Evolutionary conservation across 371 early-diverging fungal species (phyloP).

Genomic region (Choanephora cucurbitarum): DNA sequence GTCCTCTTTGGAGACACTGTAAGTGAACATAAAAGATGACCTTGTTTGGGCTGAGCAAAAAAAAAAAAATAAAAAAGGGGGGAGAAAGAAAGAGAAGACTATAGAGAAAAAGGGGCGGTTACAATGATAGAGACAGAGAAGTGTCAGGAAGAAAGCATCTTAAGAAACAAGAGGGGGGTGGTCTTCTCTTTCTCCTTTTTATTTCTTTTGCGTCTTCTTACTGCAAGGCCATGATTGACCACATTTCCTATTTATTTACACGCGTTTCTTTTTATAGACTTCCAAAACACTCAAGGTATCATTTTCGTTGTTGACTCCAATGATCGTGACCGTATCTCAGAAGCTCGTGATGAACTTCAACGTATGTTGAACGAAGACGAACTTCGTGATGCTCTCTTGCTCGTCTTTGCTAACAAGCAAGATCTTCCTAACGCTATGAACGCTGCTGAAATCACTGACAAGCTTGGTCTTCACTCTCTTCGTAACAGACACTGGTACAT

Average conservation of each 20-base stretch:
- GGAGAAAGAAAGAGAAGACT: too few relatives aligned
- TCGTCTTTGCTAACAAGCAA: constrained; percentile 97
- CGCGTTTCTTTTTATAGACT: constrained; percentile 70
- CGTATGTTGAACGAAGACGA: constrained; percentile 94
- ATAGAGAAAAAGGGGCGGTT: too few relatives aligned
- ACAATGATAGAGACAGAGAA: too few relatives aligned
- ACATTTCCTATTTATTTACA: too few relatives aligned
- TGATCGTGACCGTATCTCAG: constrained; percentile 90
- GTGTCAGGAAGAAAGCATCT: too few relatives aligned
- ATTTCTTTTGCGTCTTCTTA: too few relatives aligned
- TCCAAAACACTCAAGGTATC: constrained; percentile 96
- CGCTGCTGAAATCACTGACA: constrained; percentile 90
- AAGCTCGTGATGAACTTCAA: constrained; percentile 86
- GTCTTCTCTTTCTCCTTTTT: too few relatives aligned
- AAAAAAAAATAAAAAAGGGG: too few relatives aligned
- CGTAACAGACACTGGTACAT: constrained; percentile 92
- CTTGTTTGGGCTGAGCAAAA: too few relatives aligned
- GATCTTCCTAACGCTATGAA: constrained; percentile 95
- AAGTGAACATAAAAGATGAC: too few relatives aligned
- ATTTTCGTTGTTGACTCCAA: constrained; percentile 96
- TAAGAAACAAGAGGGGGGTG: too few relatives aligned
- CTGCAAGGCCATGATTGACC: too few relatives aligned
- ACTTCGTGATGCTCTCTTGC: constrained; percentile 83
- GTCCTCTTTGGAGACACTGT: constrained; percentile 59
- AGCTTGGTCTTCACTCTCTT: constrained; percentile 82